Conservation (phyloP, 352 stramenopile genomes). For the Globisporangium solare region DNA sequence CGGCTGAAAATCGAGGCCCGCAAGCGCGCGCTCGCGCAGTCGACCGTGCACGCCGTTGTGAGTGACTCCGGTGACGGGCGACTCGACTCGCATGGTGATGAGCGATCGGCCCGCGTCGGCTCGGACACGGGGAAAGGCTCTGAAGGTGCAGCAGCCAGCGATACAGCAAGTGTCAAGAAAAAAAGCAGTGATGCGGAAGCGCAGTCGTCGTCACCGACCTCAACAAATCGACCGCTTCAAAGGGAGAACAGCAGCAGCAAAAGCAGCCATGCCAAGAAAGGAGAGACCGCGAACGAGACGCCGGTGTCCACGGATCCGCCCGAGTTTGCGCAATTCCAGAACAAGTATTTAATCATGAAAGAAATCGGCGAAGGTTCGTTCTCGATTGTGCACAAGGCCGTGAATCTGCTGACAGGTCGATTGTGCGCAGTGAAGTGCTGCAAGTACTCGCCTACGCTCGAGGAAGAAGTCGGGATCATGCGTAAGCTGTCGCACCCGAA, state of each 20-base stretch:
- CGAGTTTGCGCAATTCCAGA: constrained; percentile 48
- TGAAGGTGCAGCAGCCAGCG: background rate
- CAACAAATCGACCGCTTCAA: background rate
- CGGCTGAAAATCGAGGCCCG: constrained; percentile 45
- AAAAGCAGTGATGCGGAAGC: background rate
- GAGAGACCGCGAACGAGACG: background rate
- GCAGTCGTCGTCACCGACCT: background rate
- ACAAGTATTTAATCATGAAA: constrained; percentile 69
- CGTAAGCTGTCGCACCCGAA: constrained; percentile 60
- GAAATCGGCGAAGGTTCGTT: constrained; percentile 84
- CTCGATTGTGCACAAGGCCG: constrained; percentile 74
- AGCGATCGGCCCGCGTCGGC: constrained; percentile 3
- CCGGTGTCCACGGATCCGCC: constrained; percentile 22
- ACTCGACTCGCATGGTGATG: constrained; percentile 1
- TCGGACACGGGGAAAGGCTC: background rate
- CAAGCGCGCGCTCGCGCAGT: constrained; percentile 27
- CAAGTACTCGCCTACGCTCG: constrained; percentile 49
- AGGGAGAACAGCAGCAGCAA: background rate
- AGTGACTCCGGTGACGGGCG: constrained; percentile 1
- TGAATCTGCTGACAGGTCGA: constrained; percentile 57
- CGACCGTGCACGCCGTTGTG: constrained; percentile 6
- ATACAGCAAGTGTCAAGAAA: background rate
- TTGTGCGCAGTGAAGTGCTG: constrained; percentile 77
- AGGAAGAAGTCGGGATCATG: constrained; percentile 71
- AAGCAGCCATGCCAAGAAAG: constrained; percentile 1